These are phyloP conservation scores for Isoetes taiwanensis DNA, from an alignment of 75 land plant species.

Conservation along the genomic window DNA sequence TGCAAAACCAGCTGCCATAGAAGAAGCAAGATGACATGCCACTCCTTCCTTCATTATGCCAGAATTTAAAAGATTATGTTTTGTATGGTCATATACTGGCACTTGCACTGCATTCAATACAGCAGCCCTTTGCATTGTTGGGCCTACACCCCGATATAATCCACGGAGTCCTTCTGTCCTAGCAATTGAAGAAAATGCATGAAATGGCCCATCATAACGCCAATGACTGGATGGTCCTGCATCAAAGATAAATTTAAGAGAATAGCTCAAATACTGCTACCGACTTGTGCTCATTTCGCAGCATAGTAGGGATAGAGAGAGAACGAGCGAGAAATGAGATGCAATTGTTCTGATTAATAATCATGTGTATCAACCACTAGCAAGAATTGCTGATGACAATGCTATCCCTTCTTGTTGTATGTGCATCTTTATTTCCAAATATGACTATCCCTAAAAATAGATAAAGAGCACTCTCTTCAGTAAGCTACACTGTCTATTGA, in stretches of 20 bases:
- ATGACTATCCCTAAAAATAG: no score
- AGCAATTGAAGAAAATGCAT: conserved; percentile 29
- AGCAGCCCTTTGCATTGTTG: conserved; percentile 37
- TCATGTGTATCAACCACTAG: no score
- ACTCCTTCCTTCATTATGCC: conserved; percentile 28
- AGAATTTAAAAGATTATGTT: conserved; percentile 22
- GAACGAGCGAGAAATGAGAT: no score
- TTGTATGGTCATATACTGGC: conserved; percentile 36
- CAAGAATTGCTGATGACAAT: no score
- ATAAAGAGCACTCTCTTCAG: no score
- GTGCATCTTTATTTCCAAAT: no score
- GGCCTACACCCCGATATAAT: conserved; percentile 28
- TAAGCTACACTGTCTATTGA: no score
- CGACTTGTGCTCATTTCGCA: no score
- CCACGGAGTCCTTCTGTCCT: conserved; percentile 30
- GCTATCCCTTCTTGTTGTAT: no score
- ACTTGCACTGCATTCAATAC: conserved; percentile 34
- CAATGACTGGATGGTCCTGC: conserved; percentile 10
- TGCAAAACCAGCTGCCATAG: conserved; percentile 32
- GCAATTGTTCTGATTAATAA: no score
- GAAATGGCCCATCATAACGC: conserved; percentile 33
- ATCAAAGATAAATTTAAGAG: not conserved
- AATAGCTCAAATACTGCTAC: no score
- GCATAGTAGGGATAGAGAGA: no score
- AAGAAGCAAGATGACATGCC: conserved; percentile 31